Base-by-base conservation (phyloP, 768 basidiomycete genomes). In the Lactarius pseudohatsudake region DNA sequence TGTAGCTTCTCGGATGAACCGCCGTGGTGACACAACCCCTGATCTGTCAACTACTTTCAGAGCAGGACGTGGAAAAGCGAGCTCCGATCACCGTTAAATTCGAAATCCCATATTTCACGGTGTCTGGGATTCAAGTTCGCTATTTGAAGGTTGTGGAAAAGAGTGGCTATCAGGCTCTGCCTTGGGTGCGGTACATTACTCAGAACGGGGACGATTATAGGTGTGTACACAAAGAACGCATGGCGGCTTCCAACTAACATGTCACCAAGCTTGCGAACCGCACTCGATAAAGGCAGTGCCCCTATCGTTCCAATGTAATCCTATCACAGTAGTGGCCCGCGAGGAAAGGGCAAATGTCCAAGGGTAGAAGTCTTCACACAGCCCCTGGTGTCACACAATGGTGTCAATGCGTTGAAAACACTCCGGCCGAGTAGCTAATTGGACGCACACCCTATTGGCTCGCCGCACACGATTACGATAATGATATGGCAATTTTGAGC, bases 61-160 rank as follows among this genome's bases (percentile, higher is more conserved):
- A 86, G 73, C 86, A 87, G 78, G 94, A 96, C 54, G 79, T 84
- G 45, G 94, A 96, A 69, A 93, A 94, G 73, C 90, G 94, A 26
- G 89, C 95, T 11, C 97, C 97, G 1, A 97, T 98, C 69, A 92
- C 92, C 0, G 96, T 98, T 75, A 95, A 94, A 77, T 99, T 95
- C 69, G 96, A 98, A 79, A 98, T 99, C 50, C 96, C 97, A 0
- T 98, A 98, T 79, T 98, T 98, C 76, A 98, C 96, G 0, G 94
- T 97, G 5, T 96, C 94, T 0, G 96, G 96, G 4, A 95, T 98
- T 65, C 96, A 98, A 77, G 97, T 99, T 16, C 86, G 97, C 60
- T 98, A 98, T 77, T 84, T 99, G 69, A 98, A 98, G 78, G 94
- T 99, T 61, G 95, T 98, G 0, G 97, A 99, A 79, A 98, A 98